Percentiles rank a stretch among this genome's conserved stretches.
phyloP scores from a whole-genome alignment of 768 basidiomycete species.

The Auricularia sp. region DNA sequence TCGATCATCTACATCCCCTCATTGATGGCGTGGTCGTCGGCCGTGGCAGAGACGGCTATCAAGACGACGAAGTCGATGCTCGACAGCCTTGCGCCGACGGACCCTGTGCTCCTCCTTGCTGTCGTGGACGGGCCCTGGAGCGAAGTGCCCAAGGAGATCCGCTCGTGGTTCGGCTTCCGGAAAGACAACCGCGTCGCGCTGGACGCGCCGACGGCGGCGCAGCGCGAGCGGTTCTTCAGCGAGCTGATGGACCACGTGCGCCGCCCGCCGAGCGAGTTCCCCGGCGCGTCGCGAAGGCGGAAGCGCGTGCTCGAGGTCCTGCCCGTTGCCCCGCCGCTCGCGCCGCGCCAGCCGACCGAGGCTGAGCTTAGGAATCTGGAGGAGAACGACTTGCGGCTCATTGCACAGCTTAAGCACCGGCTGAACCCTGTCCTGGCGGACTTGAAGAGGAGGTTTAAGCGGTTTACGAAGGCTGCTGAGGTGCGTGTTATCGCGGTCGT shows the following conservation, averaged over 20 bases:
- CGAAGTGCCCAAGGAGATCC: slow-evolving; percentile 70
- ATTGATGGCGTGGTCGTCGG: slow-evolving; percentile 72
- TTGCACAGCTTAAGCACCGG: slow-evolving; percentile 80
- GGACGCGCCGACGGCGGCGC: slow-evolving; percentile 35
- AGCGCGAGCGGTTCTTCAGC: slow-evolving; percentile 68
- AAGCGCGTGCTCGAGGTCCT: slow-evolving; percentile 79
- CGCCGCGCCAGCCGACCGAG: slow-evolving; percentile 70
- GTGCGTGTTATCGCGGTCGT: slow-evolving; percentile 38
- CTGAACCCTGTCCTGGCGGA: slow-evolving; percentile 84
- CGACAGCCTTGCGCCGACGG: slow-evolving; percentile 81
- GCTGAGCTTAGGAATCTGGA: slow-evolving; percentile 75
- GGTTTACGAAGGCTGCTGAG: slow-evolving; percentile 70
- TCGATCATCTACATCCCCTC: slow-evolving; percentile 93
- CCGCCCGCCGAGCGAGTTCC: slow-evolving; percentile 76
- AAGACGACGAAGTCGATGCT: slow-evolving; percentile 84
- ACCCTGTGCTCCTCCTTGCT: slow-evolving; percentile 87
- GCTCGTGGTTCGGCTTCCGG: slow-evolving; percentile 77
- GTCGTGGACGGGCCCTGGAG: slow-evolving; percentile 70
- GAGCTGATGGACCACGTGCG: slow-evolving; percentile 57
- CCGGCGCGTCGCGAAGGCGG: slow-evolving; percentile 68
- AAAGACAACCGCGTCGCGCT: slow-evolving; percentile 68
- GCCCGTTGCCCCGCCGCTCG: slow-evolving; percentile 80
- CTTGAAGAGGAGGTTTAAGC: slow-evolving; percentile 85
- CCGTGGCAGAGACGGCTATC: slow-evolving; percentile 74
- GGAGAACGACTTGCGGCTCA: slow-evolving; percentile 67